These are phyloP conservation scores for Oryza coarctata DNA, from an alignment of 176 grass and related monocot species.

Conservation along the genomic window DNA sequence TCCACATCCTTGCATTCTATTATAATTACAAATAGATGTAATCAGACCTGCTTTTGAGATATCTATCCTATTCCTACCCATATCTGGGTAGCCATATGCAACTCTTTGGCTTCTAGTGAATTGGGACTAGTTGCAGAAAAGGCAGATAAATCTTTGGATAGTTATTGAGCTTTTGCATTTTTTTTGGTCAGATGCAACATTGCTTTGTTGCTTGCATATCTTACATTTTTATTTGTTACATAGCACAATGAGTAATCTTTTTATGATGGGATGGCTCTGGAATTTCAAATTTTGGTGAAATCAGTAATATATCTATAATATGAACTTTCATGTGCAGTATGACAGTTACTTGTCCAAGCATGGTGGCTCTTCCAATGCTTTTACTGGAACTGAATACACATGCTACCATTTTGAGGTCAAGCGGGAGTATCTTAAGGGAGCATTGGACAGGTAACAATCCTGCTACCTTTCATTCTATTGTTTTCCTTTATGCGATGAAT, in stretches of 20 bases:
- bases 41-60: too few relatives aligned
- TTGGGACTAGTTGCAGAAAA: neutral
- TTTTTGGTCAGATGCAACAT: neutral
- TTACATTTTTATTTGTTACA: slow-evolving; percentile 27
- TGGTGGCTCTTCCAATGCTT: slow-evolving; percentile 92
- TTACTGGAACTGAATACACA: slow-evolving; percentile 94
- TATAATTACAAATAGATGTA: too few relatives aligned
- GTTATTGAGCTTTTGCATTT: slow-evolving; percentile 6
- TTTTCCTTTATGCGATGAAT: slow-evolving; percentile 21
- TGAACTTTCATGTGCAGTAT: slow-evolving; percentile 60
- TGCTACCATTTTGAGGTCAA: slow-evolving; percentile 96
- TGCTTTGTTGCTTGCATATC: slow-evolving; percentile 9
- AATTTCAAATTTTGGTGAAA: neutral
- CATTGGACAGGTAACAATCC: slow-evolving; percentile 67
- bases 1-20: too few relatives aligned
- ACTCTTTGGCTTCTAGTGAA: too few relatives aligned
- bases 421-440: slow-evolving; percentile 72
- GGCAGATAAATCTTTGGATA: neutral
- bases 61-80: too few relatives aligned
- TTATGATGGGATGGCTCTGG: neutral
- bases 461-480: slow-evolving; percentile 30
- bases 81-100: too few relatives aligned
- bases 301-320: neutral
- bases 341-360: slow-evolving; percentile 94
- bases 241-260: slow-evolving; percentile 4